Conservation (phyloP, 305 asterid genomes). For the Plantago coronopus region DNA sequence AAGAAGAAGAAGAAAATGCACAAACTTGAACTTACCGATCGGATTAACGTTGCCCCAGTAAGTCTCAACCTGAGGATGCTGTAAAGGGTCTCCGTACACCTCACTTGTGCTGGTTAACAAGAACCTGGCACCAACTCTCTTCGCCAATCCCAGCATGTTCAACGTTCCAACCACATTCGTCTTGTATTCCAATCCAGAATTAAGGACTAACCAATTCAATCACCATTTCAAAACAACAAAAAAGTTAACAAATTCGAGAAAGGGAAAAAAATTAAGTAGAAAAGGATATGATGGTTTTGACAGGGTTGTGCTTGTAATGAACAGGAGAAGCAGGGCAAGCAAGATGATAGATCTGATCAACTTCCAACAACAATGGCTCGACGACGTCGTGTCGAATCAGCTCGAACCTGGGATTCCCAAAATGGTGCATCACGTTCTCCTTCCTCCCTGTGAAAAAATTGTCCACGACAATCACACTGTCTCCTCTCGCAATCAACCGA, state of each 20-base stretch:
- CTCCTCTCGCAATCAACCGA: constrained; percentile 76
- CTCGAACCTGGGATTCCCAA: constrained; percentile 78
- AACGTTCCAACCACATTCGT: constrained; percentile 77
- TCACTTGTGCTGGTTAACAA: constrained; percentile 83
- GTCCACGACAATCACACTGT: constrained; percentile 91
- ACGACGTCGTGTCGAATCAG: constrained; percentile 96
- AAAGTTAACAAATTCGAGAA: background rate
- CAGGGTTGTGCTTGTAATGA: constrained; percentile 93
- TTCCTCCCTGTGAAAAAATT: constrained; percentile 91
- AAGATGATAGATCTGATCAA: constrained; percentile 96
- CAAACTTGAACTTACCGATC: constrained; percentile 36
- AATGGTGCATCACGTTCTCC: constrained; percentile 86
- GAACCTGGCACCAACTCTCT: constrained; percentile 77
- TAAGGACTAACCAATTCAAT: constrained; percentile 29
- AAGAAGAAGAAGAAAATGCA: background rate
- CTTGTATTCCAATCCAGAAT: constrained; percentile 46
- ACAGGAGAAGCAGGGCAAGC: constrained; percentile 99
- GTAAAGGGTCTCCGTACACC: constrained; percentile 75
- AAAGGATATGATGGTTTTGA: constrained; percentile 94
- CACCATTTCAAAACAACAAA: background rate
- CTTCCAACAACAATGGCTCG: constrained; percentile 80
- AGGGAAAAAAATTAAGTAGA: background rate
- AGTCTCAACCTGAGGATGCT: constrained; percentile 76
- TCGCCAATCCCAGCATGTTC: constrained; percentile 79
- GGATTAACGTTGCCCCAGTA: constrained; percentile 88